phyloP scores from a whole-genome alignment of 2,329 filamentous ascomycete species.

The Cytospora leucostoma region DNA sequence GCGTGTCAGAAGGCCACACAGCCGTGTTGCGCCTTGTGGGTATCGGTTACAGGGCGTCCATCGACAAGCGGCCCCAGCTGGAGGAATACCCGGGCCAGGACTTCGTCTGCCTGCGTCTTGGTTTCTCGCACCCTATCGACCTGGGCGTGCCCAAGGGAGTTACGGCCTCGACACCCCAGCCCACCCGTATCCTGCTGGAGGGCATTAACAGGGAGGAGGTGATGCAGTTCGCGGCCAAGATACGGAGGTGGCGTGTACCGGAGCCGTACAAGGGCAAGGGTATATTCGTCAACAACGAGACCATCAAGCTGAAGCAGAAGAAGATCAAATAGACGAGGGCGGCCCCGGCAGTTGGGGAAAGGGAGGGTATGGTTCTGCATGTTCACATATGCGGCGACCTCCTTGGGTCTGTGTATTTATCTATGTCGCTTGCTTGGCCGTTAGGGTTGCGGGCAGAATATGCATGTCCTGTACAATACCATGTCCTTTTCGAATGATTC shows the following conservation, averaged over 20 bases:
- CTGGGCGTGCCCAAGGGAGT: constrained; percentile 80
- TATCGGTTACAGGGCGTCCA: constrained; percentile 88
- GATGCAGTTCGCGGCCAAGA: constrained; percentile 87
- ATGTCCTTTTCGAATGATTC: background rate
- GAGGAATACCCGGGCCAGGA: constrained; percentile 79
- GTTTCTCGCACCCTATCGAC: constrained; percentile 95
- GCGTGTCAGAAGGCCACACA: constrained; percentile 94
- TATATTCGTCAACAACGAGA: constrained; percentile 97
- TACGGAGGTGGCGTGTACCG: constrained; percentile 83
- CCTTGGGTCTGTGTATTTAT: constrained; percentile 27
- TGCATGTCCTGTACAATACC: constrained; percentile 11
- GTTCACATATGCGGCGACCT: background rate
- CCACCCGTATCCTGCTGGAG: constrained; percentile 88
- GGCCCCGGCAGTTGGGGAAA: background rate
- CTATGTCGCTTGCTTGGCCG: constrained; percentile 7
- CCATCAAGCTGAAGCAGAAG: constrained; percentile 97
- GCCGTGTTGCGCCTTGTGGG: constrained; percentile 91
- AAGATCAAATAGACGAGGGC: constrained; percentile 73
- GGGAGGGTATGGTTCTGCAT: background rate
- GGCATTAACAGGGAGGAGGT: constrained; percentile 83
- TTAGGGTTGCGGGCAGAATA: background rate
- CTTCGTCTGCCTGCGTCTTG: constrained; percentile 91
- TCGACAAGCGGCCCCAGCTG: constrained; percentile 75
- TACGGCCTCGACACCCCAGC: constrained; percentile 83
- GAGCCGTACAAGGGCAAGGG: constrained; percentile 99